phyloP scores from a whole-genome alignment of 2,329 filamentous ascomycete species.

The Calonectria hongkongensis region DNA sequence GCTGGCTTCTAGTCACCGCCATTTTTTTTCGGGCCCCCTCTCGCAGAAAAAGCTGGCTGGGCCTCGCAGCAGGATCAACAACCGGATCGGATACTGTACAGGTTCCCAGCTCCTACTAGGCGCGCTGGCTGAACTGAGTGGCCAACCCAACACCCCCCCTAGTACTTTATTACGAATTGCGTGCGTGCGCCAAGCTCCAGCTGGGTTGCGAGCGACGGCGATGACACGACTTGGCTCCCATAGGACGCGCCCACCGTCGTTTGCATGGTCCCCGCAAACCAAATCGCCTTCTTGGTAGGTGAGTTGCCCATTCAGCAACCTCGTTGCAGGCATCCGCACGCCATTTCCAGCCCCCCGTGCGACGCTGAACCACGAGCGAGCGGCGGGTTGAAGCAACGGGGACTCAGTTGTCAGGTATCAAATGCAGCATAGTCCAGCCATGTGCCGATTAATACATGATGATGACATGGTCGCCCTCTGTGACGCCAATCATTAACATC shows the following conservation, averaged over 20 bases:
- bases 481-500: conserved; percentile 46
- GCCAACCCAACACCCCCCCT: conserved; percentile 43
- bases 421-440: conserved; percentile 40
- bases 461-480: conserved; percentile 47
- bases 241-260: conserved; percentile 33
- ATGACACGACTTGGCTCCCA: conserved; percentile 49
- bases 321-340: conserved; percentile 28
- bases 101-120: conserved; percentile 36
- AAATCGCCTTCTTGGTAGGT: conserved; percentile 22
- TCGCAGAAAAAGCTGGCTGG: conserved; percentile 16
- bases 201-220: conserved; percentile 45
- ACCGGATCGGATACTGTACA: conserved; percentile 28
- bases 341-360: conserved; percentile 16
- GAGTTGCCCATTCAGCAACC: conserved; percentile 32
- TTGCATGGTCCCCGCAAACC: conserved; percentile 29
- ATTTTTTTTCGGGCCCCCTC: conserved; percentile 7
- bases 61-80: conserved; percentile 25
- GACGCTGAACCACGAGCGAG: conserved; percentile 26
- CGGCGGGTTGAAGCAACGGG: conserved; percentile 24
- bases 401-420: conserved; percentile 34
- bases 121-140: conserved; percentile 40
- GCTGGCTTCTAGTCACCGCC: conserved; percentile 21
- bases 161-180: conserved; percentile 43
- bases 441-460: conserved; percentile 53
- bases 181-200: conserved; percentile 48